phyloP scores from a whole-genome alignment of 2,329 filamentous ascomycete genomes.

The Microdochium bolleyi region DNA sequence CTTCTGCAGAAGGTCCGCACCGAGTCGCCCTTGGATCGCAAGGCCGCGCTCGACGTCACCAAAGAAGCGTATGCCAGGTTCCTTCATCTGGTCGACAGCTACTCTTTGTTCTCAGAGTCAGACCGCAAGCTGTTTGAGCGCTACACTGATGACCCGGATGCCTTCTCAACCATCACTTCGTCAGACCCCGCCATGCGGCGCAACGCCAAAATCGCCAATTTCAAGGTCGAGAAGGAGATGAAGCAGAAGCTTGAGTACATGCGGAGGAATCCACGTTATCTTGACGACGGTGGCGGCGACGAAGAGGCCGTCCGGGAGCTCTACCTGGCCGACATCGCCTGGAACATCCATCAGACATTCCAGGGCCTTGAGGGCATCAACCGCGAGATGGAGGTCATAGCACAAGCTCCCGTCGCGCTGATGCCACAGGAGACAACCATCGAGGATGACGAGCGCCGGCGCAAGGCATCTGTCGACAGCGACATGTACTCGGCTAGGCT shows the following conservation, averaged over 20 bases:
- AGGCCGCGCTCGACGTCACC: conserved; percentile 52
- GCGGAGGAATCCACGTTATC: conserved; percentile 30
- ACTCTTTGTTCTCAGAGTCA: conserved; percentile 58
- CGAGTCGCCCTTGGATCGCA: conserved; percentile 46
- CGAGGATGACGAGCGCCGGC: conserved; percentile 36
- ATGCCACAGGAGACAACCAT: conserved; percentile 32
- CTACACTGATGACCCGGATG: conserved; percentile 64
- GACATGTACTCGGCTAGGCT: conserved; percentile 65
- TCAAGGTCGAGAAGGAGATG: conserved; percentile 77
- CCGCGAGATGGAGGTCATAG: conserved; percentile 76
- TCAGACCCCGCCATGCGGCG: conserved; percentile 58
- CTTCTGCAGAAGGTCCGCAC: conserved; percentile 61
- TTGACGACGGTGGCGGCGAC: conserved; percentile 55
- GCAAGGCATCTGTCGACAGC: conserved; percentile 20
- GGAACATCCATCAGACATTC: conserved; percentile 72
- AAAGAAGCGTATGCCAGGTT: conserved; percentile 71
- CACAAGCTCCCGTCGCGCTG: conserved; percentile 55
- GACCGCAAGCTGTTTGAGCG: conserved; percentile 64
- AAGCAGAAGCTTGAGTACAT: conserved; percentile 68
- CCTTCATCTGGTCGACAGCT: conserved; percentile 68
- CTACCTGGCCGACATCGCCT: conserved; percentile 66
- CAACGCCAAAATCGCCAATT: conserved; percentile 79
- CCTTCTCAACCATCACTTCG: conserved; percentile 64
- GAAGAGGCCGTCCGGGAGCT: conserved; percentile 77
- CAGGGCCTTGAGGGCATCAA: conserved; percentile 81